A percentile compares a stretch with the other conserved stretches of the same genome.
Evolutionary conservation across 805 yeast genomes (phyloP).

Genomic region (Ogataea zsoltii): DNA sequence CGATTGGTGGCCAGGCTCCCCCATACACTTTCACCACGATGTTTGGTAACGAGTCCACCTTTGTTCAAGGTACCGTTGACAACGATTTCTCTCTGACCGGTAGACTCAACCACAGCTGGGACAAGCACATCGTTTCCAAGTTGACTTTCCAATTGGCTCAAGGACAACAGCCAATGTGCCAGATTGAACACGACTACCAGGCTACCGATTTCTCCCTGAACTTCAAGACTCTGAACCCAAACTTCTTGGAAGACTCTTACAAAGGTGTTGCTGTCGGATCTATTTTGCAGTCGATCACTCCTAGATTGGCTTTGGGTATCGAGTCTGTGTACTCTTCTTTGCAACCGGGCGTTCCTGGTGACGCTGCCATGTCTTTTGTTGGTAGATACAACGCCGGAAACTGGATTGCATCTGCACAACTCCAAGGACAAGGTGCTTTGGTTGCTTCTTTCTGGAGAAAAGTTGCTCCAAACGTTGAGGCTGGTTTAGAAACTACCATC

Average conservation of each 20-base stretch:
- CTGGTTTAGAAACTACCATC: constrained; percentile 85
- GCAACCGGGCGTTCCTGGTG: constrained; percentile 74
- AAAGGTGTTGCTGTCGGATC: constrained; percentile 94
- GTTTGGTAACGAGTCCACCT: constrained; percentile 80
- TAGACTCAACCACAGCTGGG: constrained; percentile 90
- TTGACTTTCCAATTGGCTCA: constrained; percentile 84
- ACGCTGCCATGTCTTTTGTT: constrained; percentile 85
- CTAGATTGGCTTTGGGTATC: constrained; percentile 82
- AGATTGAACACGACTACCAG: constrained; percentile 93
- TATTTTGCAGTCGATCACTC: constrained; percentile 83
- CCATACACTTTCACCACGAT: constrained; percentile 89
- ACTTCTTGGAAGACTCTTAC: constrained; percentile 69
- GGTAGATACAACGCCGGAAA: constrained; percentile 85
- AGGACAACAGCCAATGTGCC: constrained; percentile 91
- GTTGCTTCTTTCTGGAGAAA: constrained; percentile 92
- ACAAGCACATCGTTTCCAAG: constrained; percentile 72
- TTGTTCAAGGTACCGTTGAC: constrained; percentile 91
- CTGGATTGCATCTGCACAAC: constrained; percentile 93
- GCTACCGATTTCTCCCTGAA: constrained; percentile 86
- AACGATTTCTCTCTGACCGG: constrained; percentile 83
- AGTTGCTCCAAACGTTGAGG: constrained; percentile 90
- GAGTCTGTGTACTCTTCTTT: constrained; percentile 86
- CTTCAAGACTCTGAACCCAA: constrained; percentile 90
- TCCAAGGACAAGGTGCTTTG: constrained; percentile 89
- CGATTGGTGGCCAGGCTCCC: constrained; percentile 86